phyloP scores from a whole-genome alignment of 108 stramenopile species.

The Nitzschia putrida region DNA sequence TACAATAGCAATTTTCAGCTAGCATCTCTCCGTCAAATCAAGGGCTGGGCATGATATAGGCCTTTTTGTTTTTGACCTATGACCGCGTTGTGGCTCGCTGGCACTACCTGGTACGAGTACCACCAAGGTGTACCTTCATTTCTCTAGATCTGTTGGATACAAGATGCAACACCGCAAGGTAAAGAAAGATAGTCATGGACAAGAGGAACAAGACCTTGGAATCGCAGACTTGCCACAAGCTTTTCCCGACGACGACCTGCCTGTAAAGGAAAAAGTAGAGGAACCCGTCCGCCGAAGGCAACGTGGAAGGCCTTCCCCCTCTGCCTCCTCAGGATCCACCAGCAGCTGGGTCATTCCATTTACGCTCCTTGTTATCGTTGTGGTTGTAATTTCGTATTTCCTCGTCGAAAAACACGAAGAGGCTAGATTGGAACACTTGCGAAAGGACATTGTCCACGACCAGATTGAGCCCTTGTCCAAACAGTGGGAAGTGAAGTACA shows the following conservation, averaged over 20 bases:
- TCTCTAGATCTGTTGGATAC: too few relatives aligned
- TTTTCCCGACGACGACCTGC: slow-evolving; percentile 7
- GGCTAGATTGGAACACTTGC: slow-evolving; percentile 14
- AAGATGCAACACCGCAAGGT: slow-evolving; percentile 11
- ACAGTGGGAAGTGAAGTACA: slow-evolving; percentile 24
- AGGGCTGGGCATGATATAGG: too few relatives aligned
- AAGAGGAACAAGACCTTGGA: slow-evolving; percentile 4
- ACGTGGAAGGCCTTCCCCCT: neutral
- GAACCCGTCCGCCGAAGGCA: neutral
- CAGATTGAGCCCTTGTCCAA: slow-evolving; percentile 24
- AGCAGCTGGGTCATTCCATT: slow-evolving; percentile 21
- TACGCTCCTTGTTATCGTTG: slow-evolving; percentile 12
- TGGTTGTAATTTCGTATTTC: slow-evolving; percentile 15
- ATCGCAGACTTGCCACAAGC: slow-evolving; percentile 14
- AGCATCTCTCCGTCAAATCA: too few relatives aligned
- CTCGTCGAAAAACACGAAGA: slow-evolving; percentile 26
- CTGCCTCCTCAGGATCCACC: neutral
- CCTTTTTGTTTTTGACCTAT: too few relatives aligned
- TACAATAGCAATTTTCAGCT: too few relatives aligned
- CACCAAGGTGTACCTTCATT: too few relatives aligned
- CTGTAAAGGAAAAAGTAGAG: slow-evolving; percentile 6
- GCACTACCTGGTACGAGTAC: too few relatives aligned
- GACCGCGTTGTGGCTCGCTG: too few relatives aligned
- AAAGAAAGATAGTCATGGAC: neutral
- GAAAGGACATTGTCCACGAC: slow-evolving; percentile 23